Evolutionary conservation across 805 yeast genomes (phyloP).

Genomic region (Starmerella geochares): DNA sequence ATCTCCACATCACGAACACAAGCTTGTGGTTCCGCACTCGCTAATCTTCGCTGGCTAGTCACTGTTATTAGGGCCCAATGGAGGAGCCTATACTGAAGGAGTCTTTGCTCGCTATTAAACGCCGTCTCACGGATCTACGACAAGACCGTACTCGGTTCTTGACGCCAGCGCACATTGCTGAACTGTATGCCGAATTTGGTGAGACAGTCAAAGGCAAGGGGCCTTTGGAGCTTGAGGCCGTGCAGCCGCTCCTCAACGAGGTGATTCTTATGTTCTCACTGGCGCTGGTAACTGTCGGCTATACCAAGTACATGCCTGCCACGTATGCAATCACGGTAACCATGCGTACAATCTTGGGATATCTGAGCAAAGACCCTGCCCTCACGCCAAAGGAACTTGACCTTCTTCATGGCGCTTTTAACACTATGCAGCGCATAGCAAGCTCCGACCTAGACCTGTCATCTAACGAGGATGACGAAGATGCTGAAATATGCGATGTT

Average conservation of each 20-base stretch:
- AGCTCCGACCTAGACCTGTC: background rate
- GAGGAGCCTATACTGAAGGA: conserved; percentile 10
- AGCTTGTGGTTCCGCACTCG: background rate
- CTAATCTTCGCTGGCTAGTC: background rate
- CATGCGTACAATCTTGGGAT: conserved; percentile 72
- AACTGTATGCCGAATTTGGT: conserved; percentile 20
- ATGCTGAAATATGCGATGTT: background rate
- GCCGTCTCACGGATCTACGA: conserved; percentile 14
- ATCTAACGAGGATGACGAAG: background rate
- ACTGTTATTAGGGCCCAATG: background rate
- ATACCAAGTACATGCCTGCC: conserved; percentile 84
- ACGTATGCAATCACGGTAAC: conserved; percentile 84
- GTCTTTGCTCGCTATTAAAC: conserved; percentile 10
- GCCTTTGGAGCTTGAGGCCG: conserved; percentile 7
- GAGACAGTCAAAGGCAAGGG: conserved; percentile 14
- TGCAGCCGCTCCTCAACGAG: conserved; percentile 13
- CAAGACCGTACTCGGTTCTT: conserved; percentile 23
- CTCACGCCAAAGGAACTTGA: conserved; percentile 74
- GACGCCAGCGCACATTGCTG: conserved; percentile 13
- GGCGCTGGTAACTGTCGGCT: conserved; percentile 84
- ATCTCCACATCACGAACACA: background rate
- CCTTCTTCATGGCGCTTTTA: conserved; percentile 42
- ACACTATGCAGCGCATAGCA: background rate
- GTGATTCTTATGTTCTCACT: conserved; percentile 53
- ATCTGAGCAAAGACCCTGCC: conserved; percentile 67